Base-by-base conservation (phyloP, 2,329 filamentous ascomycete species). In the Leptographium lundbergii region DNA sequence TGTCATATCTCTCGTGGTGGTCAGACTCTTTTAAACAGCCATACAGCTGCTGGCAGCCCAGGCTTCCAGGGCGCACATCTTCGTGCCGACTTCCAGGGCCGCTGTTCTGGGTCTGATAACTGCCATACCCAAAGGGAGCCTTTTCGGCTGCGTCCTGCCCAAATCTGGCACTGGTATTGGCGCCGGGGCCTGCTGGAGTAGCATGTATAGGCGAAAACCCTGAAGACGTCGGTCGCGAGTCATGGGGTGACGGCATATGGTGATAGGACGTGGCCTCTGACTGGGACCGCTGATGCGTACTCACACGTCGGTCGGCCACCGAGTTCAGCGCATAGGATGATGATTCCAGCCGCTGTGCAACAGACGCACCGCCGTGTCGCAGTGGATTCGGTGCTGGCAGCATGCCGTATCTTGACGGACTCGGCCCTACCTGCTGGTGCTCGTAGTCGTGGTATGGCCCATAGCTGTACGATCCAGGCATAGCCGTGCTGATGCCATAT, bases 211-310 rank as follows among this genome's bases (percentile, higher is more conserved):
- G 10, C 6, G 22, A 6, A 19, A 39, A 47, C 10, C 58, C 58
- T 2, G 59, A 48, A 7, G 59, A 60, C 25, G 57, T 56, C 7
- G 60, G 56, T 13, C 58, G 57, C 22, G 52, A 7, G 10, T 25
- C 29, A 6, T 60, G 59, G 3, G 51, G 22, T 7, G 52, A 50
- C 24, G 48, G 34, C 34, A 22, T 6, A n/a, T 59, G 59, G 24
- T 60, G 57, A 4, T 58, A 52, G 22, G 58, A 57, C 14, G 42
- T 54, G 1, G 61, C 60, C 34, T 65, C 63, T 1, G 64, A 65
- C 29, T 63, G 61, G 11, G 64, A 65, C 22, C 64, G 64, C 58
- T 65, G 64, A 53, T 65, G 64, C 48, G 51, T 10, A 3, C 54
- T 47, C 13, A 36, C 9, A 4, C 59, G 61, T 6, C 62, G 60